Evolutionary conservation across 2,329 filamentous ascomycete genomes (phyloP).

Genomic region (Epichloe elymi): DNA sequence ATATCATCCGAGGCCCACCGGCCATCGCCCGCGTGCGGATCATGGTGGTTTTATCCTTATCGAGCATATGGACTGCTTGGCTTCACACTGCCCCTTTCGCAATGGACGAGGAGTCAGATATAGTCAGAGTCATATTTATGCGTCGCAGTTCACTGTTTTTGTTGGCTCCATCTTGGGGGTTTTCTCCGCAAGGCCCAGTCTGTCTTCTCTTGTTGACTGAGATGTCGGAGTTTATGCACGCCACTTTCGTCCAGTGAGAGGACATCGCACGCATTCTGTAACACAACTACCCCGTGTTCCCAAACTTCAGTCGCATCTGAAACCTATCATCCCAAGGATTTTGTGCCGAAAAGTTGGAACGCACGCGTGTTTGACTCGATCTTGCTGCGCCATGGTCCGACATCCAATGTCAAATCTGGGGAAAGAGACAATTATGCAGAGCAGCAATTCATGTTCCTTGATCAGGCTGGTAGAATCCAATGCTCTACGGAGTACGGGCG

Average conservation of each 20-base stretch:
- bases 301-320: not conserved
- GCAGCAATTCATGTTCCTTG: not conserved
- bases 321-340: not conserved
- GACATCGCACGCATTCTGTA: not conserved
- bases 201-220: not conserved
- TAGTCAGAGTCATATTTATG: not conserved
- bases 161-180: not conserved
- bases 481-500: too few species aligned
- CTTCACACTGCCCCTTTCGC: not conserved
- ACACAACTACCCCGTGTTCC: not conserved
- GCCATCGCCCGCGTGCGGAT: not conserved
- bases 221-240: not conserved
- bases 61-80: not conserved
- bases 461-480: not conserved
- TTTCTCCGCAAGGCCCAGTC: not conserved
- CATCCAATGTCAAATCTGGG: not conserved
- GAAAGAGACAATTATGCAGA: not conserved
- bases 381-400: not conserved
- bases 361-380: not conserved
- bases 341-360: not conserved
- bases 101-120: not conserved
- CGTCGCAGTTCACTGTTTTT: not conserved
- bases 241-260: not conserved
- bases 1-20: not conserved
- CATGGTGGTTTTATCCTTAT: not conserved